Conservation (phyloP, 495 filamentous ascomycete genomes). For the Coniosporium apollinis region DNA sequence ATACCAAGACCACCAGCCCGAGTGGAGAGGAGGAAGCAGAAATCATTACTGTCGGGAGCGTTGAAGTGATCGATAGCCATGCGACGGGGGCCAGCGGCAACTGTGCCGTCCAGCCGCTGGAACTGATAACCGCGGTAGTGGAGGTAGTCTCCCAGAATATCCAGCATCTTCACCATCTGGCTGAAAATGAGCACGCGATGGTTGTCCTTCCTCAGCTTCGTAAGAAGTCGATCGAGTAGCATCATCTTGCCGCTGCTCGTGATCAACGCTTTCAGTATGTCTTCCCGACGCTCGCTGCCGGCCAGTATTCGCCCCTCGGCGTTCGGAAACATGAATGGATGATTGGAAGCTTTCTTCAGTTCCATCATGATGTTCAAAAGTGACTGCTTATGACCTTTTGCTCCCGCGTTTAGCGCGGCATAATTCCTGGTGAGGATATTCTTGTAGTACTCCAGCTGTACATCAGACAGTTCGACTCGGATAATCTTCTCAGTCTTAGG, state of each 20-base stretch:
- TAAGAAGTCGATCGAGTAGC: constrained; percentile 81
- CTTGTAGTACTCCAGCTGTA: constrained; percentile 95
- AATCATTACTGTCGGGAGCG: constrained; percentile 80
- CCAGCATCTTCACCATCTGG: constrained; percentile 98
- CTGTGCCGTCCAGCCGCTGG: constrained; percentile 89
- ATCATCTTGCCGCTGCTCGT: constrained; percentile 99
- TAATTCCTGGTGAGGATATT: constrained; percentile 97
- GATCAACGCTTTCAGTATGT: constrained; percentile 76
- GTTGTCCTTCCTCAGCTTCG: constrained; percentile 76
- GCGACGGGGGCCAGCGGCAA: constrained; percentile 64
- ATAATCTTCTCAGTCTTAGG: constrained; percentile 98
- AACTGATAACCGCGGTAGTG: constrained; percentile 77
- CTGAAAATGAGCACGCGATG: constrained; percentile 97
- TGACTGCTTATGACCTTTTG: constrained; percentile 77
- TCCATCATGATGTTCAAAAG: constrained; percentile 99
- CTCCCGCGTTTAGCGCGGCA: constrained; percentile 76
- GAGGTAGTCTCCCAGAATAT: constrained; percentile 87
- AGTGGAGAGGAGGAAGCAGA: constrained; percentile 90
- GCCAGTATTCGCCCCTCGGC: constrained; percentile 76
- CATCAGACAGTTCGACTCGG: constrained; percentile 85
- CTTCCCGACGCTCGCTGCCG: constrained; percentile 61
- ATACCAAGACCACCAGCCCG: constrained; percentile 92
- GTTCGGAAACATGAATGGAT: constrained; percentile 91
- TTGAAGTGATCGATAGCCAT: constrained; percentile 98
- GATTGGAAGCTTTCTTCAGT: constrained; percentile 95